A percentile compares a stretch with the other conserved stretches of the same genome.
Evolutionary conservation across 2,329 filamentous ascomycete species (phyloP).

Genomic region (Neonectria sp.): DNA sequence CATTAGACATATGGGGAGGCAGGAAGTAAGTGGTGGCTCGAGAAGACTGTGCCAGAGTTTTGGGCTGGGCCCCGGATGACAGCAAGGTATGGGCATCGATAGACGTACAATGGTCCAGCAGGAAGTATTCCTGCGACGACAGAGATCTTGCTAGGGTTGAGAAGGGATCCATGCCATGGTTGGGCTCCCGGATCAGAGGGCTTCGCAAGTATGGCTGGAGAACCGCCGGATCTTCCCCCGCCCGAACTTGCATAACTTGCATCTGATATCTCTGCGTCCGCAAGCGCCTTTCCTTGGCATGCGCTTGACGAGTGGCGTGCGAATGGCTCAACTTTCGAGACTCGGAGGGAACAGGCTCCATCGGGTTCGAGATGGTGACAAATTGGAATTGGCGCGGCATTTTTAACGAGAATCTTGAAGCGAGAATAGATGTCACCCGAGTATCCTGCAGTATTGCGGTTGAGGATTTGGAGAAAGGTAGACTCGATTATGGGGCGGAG

Average conservation of each 20-base stretch:
- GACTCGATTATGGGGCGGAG: not conserved
- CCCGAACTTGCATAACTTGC: not conserved
- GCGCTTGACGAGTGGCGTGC: conserved; percentile 19
- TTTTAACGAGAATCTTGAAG: not conserved
- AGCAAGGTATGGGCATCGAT: not conserved
- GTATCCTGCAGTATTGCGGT: no score
- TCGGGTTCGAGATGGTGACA: conserved; percentile 18
- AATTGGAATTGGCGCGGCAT: conserved; percentile 27
- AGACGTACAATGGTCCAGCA: conserved; percentile 27
- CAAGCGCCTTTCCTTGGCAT: conserved; percentile 27
- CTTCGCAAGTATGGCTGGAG: not conserved
- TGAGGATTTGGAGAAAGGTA: not conserved
- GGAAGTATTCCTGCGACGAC: conserved; percentile 15
- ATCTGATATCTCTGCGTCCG: conserved; percentile 14
- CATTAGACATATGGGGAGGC: not conserved
- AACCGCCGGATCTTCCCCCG: not conserved
- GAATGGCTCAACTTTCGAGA: conserved; percentile 19
- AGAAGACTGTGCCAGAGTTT: not conserved
- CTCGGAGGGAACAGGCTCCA: not conserved
- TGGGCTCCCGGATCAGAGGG: not conserved
- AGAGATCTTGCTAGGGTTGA: not conserved
- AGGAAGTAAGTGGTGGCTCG: not conserved
- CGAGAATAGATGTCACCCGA: not conserved
- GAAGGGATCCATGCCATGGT: conserved; percentile 12
- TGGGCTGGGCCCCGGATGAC: not conserved